Evolutionary conservation across 2,329 filamentous ascomycete species (phyloP).

Genomic region (Arthrobotrys pseudoclavata): DNA sequence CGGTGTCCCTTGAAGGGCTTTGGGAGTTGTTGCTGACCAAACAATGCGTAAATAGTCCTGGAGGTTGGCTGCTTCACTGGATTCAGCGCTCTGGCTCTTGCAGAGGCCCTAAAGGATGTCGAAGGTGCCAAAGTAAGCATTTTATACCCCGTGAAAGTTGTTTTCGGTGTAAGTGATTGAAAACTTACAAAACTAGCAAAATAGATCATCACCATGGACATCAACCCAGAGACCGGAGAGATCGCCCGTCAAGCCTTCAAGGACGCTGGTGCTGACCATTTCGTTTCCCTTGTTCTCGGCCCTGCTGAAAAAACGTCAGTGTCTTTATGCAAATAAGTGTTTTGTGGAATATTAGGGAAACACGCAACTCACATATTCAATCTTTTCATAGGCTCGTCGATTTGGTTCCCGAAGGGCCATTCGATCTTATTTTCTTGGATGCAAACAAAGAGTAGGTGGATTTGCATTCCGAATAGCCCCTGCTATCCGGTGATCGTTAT

Average conservation of each 20-base stretch:
- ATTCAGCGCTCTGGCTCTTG: conserved; percentile 65
- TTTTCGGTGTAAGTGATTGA: not conserved
- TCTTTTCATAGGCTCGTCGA: conserved; percentile 18
- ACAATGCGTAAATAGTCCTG: conserved; percentile 62
- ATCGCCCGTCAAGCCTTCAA: conserved; percentile 56
- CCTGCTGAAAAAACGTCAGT: conserved; percentile 53
- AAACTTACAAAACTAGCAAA: not conserved
- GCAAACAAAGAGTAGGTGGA: conserved; percentile 64
- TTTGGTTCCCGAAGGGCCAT: conserved; percentile 53
- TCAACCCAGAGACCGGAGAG: conserved; percentile 40
- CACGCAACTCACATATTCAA: not conserved
- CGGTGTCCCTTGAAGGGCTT: not conserved
- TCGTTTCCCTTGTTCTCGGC: conserved; percentile 52
- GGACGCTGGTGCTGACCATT: conserved; percentile 47
- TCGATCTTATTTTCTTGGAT: conserved; percentile 65
- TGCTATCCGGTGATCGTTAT: conserved; percentile 57
- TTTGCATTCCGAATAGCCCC: conserved; percentile 46
- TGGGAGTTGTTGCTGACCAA: not conserved
- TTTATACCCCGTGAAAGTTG: not conserved
- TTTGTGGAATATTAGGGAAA: not conserved
- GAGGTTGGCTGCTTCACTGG: conserved; percentile 65
- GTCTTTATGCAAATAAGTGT: not conserved
- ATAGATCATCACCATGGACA: conserved; percentile 61
- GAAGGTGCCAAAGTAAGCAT: conserved; percentile 61
- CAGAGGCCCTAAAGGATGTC: conserved; percentile 64